phyloP scores from a whole-genome alignment of 2,329 filamentous ascomycete genomes.

The Arthrobotrys conoides region DNA sequence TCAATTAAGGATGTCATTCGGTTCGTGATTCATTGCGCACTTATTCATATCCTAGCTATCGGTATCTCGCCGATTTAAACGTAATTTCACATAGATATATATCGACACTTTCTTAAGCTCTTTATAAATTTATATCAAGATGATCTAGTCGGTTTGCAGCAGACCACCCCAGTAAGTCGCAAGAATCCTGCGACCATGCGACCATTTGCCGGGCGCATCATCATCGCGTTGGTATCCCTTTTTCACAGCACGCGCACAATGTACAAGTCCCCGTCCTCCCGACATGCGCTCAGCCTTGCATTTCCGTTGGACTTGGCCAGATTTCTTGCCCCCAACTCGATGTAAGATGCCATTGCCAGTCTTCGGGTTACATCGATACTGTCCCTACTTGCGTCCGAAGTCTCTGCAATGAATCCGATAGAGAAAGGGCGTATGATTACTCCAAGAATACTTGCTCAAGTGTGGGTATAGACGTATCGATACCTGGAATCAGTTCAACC shows the following conservation, averaged over 20 bases:
- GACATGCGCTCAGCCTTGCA: slow-evolving; percentile 67
- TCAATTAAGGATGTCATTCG: too few species aligned
- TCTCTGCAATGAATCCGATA: slow-evolving; percentile 28
- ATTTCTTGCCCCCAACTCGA: slow-evolving; percentile 67
- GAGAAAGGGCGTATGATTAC: slow-evolving; percentile 4
- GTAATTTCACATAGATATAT: too few species aligned
- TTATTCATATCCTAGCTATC: too few species aligned
- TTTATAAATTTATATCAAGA: neutral
- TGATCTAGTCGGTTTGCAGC: too few species aligned
- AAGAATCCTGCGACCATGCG: neutral
- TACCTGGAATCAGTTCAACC: slow-evolving; percentile 28
- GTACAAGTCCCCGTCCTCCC: slow-evolving; percentile 63
- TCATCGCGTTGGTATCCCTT: slow-evolving; percentile 10
- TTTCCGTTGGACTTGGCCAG: slow-evolving; percentile 70
- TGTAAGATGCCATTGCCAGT: slow-evolving; percentile 66
- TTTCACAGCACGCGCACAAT: neutral
- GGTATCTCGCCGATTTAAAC: too few species aligned
- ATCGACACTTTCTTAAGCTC: neutral
- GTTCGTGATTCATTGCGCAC: too few species aligned
- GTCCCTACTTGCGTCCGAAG: slow-evolving; percentile 19
- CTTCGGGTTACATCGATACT: slow-evolving; percentile 62
- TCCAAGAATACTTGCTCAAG: neutral
- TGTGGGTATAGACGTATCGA: slow-evolving; percentile 21
- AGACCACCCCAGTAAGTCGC: neutral
- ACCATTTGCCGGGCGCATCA: neutral